A percentile compares a stretch with the other conserved stretches of the same genome.
Conservation (phyloP, 805 yeast genomes). For the Sugiyamaella qingdaonensis region DNA sequence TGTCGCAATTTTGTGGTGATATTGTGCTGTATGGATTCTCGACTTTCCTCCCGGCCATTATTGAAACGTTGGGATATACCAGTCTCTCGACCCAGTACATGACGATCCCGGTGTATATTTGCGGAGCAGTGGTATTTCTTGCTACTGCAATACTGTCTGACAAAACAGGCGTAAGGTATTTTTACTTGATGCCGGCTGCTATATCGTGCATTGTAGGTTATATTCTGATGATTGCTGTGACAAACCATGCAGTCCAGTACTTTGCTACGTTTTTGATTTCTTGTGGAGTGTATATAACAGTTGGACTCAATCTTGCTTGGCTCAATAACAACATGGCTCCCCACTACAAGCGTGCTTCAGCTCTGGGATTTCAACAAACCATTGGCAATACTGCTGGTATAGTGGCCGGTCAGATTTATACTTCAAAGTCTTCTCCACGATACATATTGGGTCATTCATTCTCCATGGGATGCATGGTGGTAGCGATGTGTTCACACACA, state of each 20-base stretch:
- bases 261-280: slow-evolving; percentile 15
- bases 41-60: slow-evolving; percentile 9
- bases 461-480: slow-evolving; percentile 10
- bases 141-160: slow-evolving; percentile 5
- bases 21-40: slow-evolving; percentile 12
- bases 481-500: no score
- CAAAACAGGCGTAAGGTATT: neutral
- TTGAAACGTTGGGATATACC: slow-evolving; percentile 2
- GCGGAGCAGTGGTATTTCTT: slow-evolving; percentile 6
- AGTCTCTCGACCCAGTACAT: slow-evolving; percentile 5
- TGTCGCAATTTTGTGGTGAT: slow-evolving; percentile 9
- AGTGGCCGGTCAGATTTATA: slow-evolving; percentile 42
- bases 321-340: slow-evolving; percentile 41
- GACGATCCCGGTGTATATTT: slow-evolving; percentile 10
- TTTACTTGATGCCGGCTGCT: neutral
- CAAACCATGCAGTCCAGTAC: slow-evolving; percentile 1
- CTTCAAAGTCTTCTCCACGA: slow-evolving; percentile 5
- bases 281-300: slow-evolving; percentile 32
- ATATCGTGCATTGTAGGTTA: neutral
- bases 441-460: slow-evolving; percentile 9
- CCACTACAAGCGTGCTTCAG: slow-evolving; percentile 34
- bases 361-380: slow-evolving; percentile 41
- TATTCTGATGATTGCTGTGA: neutral
- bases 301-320: slow-evolving; percentile 44
- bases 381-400: slow-evolving; percentile 46